Evolutionary conservation across 1,139 yeast species (phyloP).

Genomic region (Diutina catenulata): DNA sequence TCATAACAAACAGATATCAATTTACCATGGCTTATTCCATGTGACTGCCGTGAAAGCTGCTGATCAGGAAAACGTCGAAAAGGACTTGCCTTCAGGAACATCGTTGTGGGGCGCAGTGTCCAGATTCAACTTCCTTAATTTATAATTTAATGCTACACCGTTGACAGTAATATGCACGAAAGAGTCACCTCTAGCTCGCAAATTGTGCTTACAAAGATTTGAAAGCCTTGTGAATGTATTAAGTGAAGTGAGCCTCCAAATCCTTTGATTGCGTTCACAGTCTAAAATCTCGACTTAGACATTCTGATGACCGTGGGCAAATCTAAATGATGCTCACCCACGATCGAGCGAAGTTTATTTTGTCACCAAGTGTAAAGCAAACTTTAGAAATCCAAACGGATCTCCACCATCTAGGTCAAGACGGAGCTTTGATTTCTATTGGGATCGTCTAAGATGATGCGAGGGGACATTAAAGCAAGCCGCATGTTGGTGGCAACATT

Average conservation of each 20-base stretch:
- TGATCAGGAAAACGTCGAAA: constrained; percentile 14
- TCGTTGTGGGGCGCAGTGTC: constrained; percentile 27
- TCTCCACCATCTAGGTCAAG: too few relatives aligned
- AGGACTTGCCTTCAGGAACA: constrained; percentile 14
- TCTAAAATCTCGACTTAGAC: not conserved
- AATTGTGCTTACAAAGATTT: not conserved
- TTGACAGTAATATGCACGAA: not conserved
- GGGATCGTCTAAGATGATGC: too few relatives aligned
- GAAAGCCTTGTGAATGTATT: not conserved
- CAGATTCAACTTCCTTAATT: constrained; percentile 27
- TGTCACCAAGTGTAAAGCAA: constrained; percentile 6
- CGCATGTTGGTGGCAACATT: too few relatives aligned
- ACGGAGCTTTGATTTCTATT: too few relatives aligned
- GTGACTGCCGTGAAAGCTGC: constrained; percentile 21
- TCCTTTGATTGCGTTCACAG: constrained; percentile 1
- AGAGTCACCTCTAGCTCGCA: not conserved
- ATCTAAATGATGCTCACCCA: not conserved
- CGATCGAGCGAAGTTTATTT: constrained; percentile 5
- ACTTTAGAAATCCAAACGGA: too few relatives aligned
- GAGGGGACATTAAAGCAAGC: too few relatives aligned
- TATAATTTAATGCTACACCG: constrained; percentile 6
- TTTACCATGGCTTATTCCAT: constrained; percentile 26
- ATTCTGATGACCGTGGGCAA: not conserved
- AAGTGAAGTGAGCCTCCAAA: constrained; percentile 3
- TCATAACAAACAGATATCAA: constrained; percentile 24